A percentile compares a stretch with the other conserved stretches of the same genome.
These are phyloP conservation scores for Yarrowia porcina DNA, from an alignment of 805 yeast genomes.

Conservation along the genomic window DNA sequence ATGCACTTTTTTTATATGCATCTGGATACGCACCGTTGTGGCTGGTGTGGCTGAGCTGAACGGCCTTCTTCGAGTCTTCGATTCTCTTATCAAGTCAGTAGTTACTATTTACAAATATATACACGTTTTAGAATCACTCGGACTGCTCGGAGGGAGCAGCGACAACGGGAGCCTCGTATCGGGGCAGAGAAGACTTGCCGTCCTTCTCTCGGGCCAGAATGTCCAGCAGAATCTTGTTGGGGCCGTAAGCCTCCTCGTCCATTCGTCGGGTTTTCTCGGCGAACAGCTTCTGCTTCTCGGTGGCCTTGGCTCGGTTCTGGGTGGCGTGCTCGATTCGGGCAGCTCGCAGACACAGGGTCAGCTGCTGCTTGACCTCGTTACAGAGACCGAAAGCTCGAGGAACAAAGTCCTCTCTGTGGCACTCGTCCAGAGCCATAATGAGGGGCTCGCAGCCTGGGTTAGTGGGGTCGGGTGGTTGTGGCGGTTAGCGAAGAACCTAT, in stretches of 20 bases:
- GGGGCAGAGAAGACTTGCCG: slow-evolving; percentile 26
- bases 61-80: too few relatives aligned
- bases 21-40: neutral
- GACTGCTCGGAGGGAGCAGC: slow-evolving; percentile 15
- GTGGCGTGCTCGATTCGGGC: slow-evolving; percentile 65
- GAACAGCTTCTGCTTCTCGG: slow-evolving; percentile 53
- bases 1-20: slow-evolving; percentile 1
- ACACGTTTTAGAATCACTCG: slow-evolving; percentile 7
- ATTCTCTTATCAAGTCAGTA: slow-evolving; percentile 4
- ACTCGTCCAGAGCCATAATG: slow-evolving; percentile 83
- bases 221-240: slow-evolving; percentile 34
- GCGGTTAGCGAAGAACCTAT: too few relatives aligned
- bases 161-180: slow-evolving; percentile 6
- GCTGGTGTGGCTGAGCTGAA: slow-evolving; percentile 19
- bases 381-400: slow-evolving; percentile 78
- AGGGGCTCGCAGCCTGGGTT: slow-evolving; percentile 66
- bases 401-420: slow-evolving; percentile 66
- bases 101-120: slow-evolving; percentile 23
- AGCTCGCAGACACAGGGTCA: slow-evolving; percentile 73
- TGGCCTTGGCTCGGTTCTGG: slow-evolving; percentile 47
- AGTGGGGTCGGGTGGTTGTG: too few relatives aligned
- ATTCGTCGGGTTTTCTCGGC: slow-evolving; percentile 57
- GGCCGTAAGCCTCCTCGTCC: slow-evolving; percentile 79
- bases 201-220: slow-evolving; percentile 23
- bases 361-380: slow-evolving; percentile 75